Evolutionary conservation across 176 grass and related monocot species (phyloP), one percentile per base, ranked within the genome.

Genomic region (Elaeis guineensis): DNA sequence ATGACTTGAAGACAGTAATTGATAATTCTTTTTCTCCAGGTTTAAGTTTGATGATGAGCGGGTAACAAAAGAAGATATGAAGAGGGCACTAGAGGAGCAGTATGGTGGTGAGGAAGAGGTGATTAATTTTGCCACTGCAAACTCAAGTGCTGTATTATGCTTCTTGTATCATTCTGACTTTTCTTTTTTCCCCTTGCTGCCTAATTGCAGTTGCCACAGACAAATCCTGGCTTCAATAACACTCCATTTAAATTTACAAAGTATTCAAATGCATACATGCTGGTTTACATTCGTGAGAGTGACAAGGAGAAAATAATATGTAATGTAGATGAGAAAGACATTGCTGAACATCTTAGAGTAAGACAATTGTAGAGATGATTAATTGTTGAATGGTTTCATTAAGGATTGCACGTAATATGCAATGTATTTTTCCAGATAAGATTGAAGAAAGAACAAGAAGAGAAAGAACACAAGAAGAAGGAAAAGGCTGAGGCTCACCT

Each of bases 81-180:
- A 86, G 71, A 91, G 74, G 63, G 93, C 93, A 66, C 63, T 98
- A 19, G 93, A 98, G 78, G 93, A 92, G 74, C 93, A 98, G 68
- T 98, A 98, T 83, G 93, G 93, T 75, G 93, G 93, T 67, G 93
- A 98, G 65, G 93, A 98, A 64, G 93, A 98, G 87, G 93, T 98
- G 35, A 44, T 44, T 12, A 44, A 14, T 14, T 44, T 44, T 44
- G 35, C 35, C 6, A 12, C 2, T 44, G 35, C 35, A 44, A 44
- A 12, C 9, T 44, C 9, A 44, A 44, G 35, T 14, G 35, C 35
- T 14, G 9, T 44, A 12, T 44, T 12, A 44, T 44, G 35, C 35
- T 44, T 39, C 35, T 39, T 44, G 35, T 44, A 12, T 44, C 35
- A 82, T 59, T 50, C 35, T 79, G 55, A 71, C 20, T 54, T 70